phyloP scores from a whole-genome alignment of 2,329 filamentous ascomycete genomes.

The Aspergillus hortae region DNA sequence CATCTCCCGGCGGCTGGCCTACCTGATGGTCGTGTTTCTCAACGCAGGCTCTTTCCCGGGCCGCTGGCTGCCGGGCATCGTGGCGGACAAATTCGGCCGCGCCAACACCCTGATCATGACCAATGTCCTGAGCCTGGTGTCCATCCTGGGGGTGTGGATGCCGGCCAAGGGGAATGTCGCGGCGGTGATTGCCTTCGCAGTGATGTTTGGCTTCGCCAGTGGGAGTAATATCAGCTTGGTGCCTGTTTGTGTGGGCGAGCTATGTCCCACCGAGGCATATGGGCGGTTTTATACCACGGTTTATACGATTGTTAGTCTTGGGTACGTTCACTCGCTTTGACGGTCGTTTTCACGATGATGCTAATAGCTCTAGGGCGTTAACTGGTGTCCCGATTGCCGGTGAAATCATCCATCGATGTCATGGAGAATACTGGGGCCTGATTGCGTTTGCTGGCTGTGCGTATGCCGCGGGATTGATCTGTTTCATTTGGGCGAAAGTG shows the following conservation, averaged over 20 bases:
- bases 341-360: background rate
- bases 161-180: conserved; percentile 16
- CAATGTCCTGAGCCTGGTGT: conserved; percentile 22
- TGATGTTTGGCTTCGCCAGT: conserved; percentile 34
- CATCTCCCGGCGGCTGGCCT: conserved; percentile 15
- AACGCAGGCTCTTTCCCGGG: conserved; percentile 22
- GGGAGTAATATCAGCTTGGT: conserved; percentile 39
- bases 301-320: conserved; percentile 29
- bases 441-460: conserved; percentile 20
- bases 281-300: conserved; percentile 37
- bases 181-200: conserved; percentile 18
- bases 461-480: conserved; percentile 18
- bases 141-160: conserved; percentile 27
- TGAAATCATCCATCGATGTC: conserved; percentile 26
- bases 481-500: conserved; percentile 14
- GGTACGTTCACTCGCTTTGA: conserved; percentile 5
- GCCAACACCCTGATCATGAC: conserved; percentile 28
- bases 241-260: conserved; percentile 45
- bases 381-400: conserved; percentile 25
- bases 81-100: conserved; percentile 23
- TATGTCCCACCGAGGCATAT: conserved; percentile 42
- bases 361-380: conserved; percentile 14
- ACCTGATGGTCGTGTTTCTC: conserved; percentile 21
- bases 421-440: conserved; percentile 25
- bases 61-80: conserved; percentile 18